Evolutionary conservation across 768 basidiomycete species (phyloP).

Genomic region (Serendipita sp.): DNA sequence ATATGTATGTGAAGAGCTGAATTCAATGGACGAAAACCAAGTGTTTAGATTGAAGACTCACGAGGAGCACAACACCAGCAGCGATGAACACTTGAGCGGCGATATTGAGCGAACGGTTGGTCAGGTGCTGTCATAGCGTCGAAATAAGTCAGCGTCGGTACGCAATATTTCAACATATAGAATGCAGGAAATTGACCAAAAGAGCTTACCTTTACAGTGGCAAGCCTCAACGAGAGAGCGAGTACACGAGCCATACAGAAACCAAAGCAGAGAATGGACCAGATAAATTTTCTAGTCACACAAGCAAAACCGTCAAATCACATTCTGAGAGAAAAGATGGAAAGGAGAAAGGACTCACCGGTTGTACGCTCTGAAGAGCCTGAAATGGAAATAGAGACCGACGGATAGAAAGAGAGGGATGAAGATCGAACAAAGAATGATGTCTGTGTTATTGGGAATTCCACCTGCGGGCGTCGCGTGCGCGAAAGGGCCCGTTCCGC

Average conservation of each 20-base stretch:
- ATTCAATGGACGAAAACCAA: not conserved
- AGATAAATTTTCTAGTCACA: not conserved
- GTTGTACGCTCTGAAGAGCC: not conserved
- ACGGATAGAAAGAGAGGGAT: not conserved
- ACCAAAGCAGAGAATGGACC: conserved; percentile 5
- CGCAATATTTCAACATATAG: no score
- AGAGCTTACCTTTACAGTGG: not conserved
- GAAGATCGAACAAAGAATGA: not conserved
- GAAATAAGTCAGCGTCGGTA: not conserved
- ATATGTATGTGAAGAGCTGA: not conserved
- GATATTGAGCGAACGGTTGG: not conserved
- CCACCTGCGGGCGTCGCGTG: not conserved
- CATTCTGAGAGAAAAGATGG: not conserved
- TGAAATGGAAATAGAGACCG: not conserved
- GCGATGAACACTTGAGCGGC: not conserved
- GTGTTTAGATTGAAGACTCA: not conserved
- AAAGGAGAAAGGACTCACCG: not conserved
- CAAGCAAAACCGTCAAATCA: not conserved
- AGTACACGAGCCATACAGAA: not conserved
- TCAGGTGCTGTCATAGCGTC: not conserved
- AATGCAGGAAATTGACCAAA: no score
- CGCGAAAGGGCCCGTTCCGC: not conserved
- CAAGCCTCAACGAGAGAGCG: not conserved
- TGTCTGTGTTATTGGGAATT: not conserved
- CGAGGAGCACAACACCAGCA: not conserved